Base-by-base conservation (phyloP, 352 stramenopile genomes). In the Phytophthora podocarpi region DNA sequence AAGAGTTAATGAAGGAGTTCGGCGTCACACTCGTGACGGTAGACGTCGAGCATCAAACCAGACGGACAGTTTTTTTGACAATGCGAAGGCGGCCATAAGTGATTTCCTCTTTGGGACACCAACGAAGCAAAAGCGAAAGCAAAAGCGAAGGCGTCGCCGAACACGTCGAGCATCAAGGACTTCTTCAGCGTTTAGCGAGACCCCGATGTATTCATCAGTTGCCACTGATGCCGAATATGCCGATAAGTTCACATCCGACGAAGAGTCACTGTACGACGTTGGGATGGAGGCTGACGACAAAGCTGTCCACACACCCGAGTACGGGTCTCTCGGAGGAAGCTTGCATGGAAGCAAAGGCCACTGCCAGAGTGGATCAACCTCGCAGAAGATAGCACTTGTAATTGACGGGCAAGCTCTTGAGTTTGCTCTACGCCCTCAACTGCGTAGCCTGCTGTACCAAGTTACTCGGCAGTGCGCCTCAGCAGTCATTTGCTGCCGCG, bases 341-440 rank as follows among this genome's bases (percentile, higher is more conserved):
- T 51, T 63, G 43, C 24, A 57, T 11, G 41, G 35, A 18, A 18
- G 36, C n/a, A 31, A 56, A 40, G n/a, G 34, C 7, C 32, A 41
- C 40, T 55, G 11, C 3, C 37, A 42, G 8, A 48, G 20, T 50
- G 42, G 21, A 16, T 32, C 49, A 48, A 50, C 24, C 13, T 11
- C 34, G 13, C 40, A 60, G 24, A 63, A 55, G 21, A 10, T 78
- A 30, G 93, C 91, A 11, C 78, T 99, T 21, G 87, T 99, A 16
- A 97, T 99, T 37, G 95, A 98, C 74, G 96, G 96, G 15, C 80
- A 85, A 59, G 93, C 94, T 28, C 75, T 99, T 0, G 82, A 91
- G 39, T 84, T 76, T 59, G 82, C 82, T 11, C 55, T 93, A 27
- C 64, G 72, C 13, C 68, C 79, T 31, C 69, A 68, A 49, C 51